Evolutionary conservation across 106 monocot species (phyloP).

Genomic region (Apostasia shenzhenica): DNA sequence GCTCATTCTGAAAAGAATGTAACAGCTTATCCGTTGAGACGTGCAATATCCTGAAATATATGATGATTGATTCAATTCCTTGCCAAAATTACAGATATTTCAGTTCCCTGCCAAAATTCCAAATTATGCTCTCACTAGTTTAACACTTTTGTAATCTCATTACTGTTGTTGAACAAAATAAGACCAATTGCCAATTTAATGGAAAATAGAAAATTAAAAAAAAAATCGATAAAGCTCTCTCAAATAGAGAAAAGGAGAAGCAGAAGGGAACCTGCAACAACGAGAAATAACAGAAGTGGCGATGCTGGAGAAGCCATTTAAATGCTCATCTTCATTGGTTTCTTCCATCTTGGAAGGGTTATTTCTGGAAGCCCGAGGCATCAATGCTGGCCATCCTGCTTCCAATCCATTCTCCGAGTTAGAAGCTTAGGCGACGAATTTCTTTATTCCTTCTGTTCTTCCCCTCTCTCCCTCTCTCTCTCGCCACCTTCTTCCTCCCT

Average conservation of each 20-base stretch:
- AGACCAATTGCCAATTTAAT: not conserved
- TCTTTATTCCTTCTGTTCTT: too few species aligned
- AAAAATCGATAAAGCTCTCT: not conserved
- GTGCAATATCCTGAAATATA: conserved; percentile 51
- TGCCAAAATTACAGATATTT: not conserved
- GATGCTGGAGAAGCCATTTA: conserved; percentile 35
- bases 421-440: too few species aligned
- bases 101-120: not conserved
- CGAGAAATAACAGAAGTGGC: conserved; percentile 71
- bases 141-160: not conserved
- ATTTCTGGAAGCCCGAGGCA: too few species aligned
- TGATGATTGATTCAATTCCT: not conserved
- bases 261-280: conserved; percentile 41
- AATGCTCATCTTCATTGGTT: not conserved
- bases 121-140: not conserved
- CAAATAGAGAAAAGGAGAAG: not conserved
- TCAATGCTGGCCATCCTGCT: too few species aligned
- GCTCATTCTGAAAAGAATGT: conserved; percentile 41
- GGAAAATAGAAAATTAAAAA: not conserved
- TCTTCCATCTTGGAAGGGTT: not conserved
- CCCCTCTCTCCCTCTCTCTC: too few species aligned
- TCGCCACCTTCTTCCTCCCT: too few species aligned
- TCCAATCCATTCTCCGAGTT: too few species aligned
- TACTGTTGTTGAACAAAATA: not conserved
- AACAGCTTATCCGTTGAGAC: conserved; percentile 48